Evolutionary conservation across 225 moss, liverwort and hornwort genomes (phyloP).

Genomic region (Polytrichum commune): DNA sequence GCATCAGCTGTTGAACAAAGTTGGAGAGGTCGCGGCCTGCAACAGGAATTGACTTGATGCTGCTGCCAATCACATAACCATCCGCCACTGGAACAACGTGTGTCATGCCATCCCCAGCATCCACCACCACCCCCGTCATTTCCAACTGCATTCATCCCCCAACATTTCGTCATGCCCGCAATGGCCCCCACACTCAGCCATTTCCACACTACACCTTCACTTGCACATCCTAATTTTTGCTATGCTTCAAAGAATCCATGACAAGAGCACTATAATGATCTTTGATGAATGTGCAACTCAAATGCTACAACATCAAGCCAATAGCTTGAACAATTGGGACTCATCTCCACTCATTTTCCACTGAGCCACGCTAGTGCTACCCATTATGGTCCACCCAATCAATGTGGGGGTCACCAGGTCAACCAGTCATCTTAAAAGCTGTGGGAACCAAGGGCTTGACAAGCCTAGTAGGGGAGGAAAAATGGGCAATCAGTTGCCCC

Average conservation of each 20-base stretch:
- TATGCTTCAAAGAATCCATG: constrained; percentile 1
- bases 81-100: constrained; percentile 93
- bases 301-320: too few relatives aligned
- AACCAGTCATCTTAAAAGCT: too few relatives aligned
- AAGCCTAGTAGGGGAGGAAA: too few relatives aligned
- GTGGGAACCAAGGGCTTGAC: too few relatives aligned
- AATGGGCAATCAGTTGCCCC: too few relatives aligned
- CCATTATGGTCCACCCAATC: too few relatives aligned
- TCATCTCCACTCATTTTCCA: too few relatives aligned
- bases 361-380: too few relatives aligned
- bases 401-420: too few relatives aligned
- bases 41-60: constrained; percentile 87
- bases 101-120: constrained; percentile 96
- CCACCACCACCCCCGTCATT: constrained; percentile 98
- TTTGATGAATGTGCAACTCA: too few relatives aligned
- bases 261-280: neutral
- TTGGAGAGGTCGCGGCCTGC: constrained; percentile 81
- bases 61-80: constrained; percentile 94
- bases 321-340: too few relatives aligned
- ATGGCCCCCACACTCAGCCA: constrained; percentile 38
- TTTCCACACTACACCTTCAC: constrained; percentile 8
- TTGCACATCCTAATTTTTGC: too few relatives aligned
- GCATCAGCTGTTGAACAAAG: constrained; percentile 90
- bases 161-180: constrained; percentile 23
- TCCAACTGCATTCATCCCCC: constrained; percentile 81